These are phyloP conservation scores for Starmerella kuoi DNA, from an alignment of 805 yeast genomes.

Conservation along the genomic window DNA sequence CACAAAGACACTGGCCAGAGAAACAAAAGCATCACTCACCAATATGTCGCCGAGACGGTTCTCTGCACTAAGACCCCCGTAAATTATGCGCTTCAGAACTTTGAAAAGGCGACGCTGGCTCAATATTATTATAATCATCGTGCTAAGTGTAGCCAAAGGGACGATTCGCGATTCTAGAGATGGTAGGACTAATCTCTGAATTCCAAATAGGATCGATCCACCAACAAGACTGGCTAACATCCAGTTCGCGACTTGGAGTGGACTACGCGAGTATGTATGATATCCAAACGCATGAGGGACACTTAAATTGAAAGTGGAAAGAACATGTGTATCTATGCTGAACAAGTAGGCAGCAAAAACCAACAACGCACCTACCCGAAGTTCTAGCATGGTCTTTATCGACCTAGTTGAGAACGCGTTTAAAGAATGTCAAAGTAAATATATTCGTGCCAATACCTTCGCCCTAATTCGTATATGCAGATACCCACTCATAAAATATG, in stretches of 20 bases:
- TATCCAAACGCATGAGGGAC: slow-evolving; percentile 11
- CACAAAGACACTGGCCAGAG: slow-evolving; percentile 62
- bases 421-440: too few species aligned
- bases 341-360: slow-evolving; percentile 14
- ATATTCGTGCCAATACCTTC: neutral
- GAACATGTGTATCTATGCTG: slow-evolving; percentile 6
- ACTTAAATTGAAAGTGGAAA: slow-evolving; percentile 6
- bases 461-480: neutral
- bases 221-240: slow-evolving; percentile 1
- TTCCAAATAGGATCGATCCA: slow-evolving; percentile 5
- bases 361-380: slow-evolving; percentile 16
- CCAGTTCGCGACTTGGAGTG: slow-evolving; percentile 6
- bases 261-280: slow-evolving; percentile 3
- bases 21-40: slow-evolving; percentile 71
- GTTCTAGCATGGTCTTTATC: slow-evolving; percentile 22
- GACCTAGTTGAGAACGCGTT: too few species aligned
- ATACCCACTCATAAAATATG: neutral
- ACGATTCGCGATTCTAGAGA: slow-evolving; percentile 21
- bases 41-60: slow-evolving; percentile 65
- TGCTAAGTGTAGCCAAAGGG: slow-evolving; percentile 32
- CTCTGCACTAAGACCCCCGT: slow-evolving; percentile 48
- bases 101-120: slow-evolving; percentile 34
- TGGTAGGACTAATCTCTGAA: slow-evolving; percentile 7
- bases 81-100: slow-evolving; percentile 37
- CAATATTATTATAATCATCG: slow-evolving; percentile 31